Evolutionary conservation across 805 yeast species (phyloP), one percentile per base, ranked within the genome.

Genomic region (Candida adriatica): DNA sequence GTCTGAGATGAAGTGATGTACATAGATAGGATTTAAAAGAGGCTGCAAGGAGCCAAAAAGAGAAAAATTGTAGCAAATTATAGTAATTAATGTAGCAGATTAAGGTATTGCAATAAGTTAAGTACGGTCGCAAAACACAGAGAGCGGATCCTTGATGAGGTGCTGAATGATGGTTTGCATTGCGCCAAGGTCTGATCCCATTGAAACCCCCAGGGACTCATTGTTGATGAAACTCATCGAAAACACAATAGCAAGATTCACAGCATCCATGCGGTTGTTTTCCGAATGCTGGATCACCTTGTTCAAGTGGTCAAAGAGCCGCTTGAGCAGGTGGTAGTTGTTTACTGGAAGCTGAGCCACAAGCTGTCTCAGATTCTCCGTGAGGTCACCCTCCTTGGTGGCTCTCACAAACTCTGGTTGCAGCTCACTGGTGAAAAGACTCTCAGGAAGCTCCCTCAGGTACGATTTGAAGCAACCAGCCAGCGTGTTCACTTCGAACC

Each of bases 241-340:
- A 48, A 90, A 80, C 6, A 90, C 96, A 34, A 94, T 90, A 5
- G 96, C 94, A 48, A 90, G 60, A 51, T 90, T 90, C 2, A 86
- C 78, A 3, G 94, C 74, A 34, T 80, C 84, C 97, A 90, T 90
- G 53, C 78, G 78, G 59, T 90, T 90, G 28, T 59, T 61, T 8
- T 71, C 76, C 27, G 79, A 76, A 48, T 75, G 76, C 37, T 68
- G 69, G 33, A 81, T 77, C 16, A 90, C 79, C 42, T 68, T 68
- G 42, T 70, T 65, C 61, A 88, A 67, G 59, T 88, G 97, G 26
- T 65, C 59, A 23, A 81, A 65, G 33, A 90, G 62, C 29, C 81
- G 59, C 47, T 73, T 73, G 53, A 90, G 63, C 7, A 90, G 67
- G 31, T 73, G 70, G 48, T 72, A 84, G 53, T 86, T 85, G 45